A percentile compares a stretch with the other conserved stretches of the same genome.
These are phyloP conservation scores for Polysphondylium violaceum DNA, from an alignment of 78 protist genomes.

Conservation along the genomic window DNA sequence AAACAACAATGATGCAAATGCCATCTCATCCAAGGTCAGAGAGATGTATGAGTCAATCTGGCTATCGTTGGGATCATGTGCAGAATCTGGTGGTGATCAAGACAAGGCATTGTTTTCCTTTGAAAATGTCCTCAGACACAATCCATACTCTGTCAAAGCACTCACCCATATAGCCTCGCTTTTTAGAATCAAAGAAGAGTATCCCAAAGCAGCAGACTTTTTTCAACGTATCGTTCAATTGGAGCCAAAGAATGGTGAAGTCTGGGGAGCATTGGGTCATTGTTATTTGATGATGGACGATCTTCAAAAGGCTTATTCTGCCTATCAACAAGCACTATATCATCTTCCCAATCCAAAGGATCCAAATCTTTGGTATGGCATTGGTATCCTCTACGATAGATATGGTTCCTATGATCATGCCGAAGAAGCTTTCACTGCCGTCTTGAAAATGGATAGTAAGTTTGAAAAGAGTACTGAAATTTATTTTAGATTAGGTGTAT, in stretches of 20 bases:
- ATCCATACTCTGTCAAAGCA: conserved; percentile 87
- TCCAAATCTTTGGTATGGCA: conserved; percentile 94
- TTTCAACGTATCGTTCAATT: conserved; percentile 67
- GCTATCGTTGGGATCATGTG: conserved; percentile 44
- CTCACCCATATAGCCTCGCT: conserved; percentile 84
- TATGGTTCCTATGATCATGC: conserved; percentile 93
- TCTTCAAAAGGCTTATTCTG: conserved; percentile 88
- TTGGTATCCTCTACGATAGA: conserved; percentile 92
- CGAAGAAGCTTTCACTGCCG: conserved; percentile 92
- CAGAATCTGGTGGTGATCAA: conserved; percentile 81
- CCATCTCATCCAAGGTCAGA: conserved; percentile 20
- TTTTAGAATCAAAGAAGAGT: conserved; percentile 77
- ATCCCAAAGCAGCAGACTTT: conserved; percentile 81
- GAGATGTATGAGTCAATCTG: conserved; percentile 24
- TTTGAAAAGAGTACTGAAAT: conserved; percentile 90
- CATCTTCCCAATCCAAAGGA: conserved; percentile 90
- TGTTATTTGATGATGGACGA: conserved; percentile 90
- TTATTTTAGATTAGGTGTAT: conserved; percentile 89
- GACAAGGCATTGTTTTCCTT: conserved; percentile 84
- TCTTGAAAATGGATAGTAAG: conserved; percentile 88
- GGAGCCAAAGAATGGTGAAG: conserved; percentile 83
- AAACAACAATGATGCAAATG: too few relatives aligned
- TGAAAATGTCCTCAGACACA: conserved; percentile 85
- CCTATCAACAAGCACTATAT: conserved; percentile 92
- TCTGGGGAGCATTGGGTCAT: conserved; percentile 91